phyloP scores from a whole-genome alignment of 805 yeast species.

The Zygoascus biomembranicola region DNA sequence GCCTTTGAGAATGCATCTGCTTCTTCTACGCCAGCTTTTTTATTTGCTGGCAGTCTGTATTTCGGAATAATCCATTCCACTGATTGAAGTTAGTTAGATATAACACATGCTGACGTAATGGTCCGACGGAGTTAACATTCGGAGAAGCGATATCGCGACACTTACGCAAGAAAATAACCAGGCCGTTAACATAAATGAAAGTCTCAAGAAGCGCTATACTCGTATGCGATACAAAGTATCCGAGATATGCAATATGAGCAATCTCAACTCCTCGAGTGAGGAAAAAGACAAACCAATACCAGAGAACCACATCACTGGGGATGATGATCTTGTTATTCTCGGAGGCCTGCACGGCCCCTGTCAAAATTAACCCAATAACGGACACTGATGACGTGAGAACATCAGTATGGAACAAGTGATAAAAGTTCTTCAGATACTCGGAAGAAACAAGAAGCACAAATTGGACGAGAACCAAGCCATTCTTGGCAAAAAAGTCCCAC shows the following conservation, averaged over 20 bases:
- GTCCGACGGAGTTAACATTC: neutral
- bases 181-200: conserved; percentile 1
- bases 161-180: conserved; percentile 2
- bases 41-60: neutral
- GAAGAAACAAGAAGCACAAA: neutral
- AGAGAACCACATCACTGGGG: neutral
- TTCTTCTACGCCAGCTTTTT: conserved; percentile 2
- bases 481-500: conserved; percentile 9
- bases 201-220: neutral
- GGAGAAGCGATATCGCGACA: neutral
- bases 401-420: neutral
- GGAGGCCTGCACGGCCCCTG: neutral
- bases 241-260: conserved; percentile 1
- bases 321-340: neutral
- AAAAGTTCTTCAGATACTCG: neutral
- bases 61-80: conserved; percentile 9
- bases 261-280: neutral
- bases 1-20: conserved; percentile 10
- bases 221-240: neutral
- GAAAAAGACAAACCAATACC: conserved; percentile 1
- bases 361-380: neutral
- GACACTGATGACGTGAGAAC: neutral
- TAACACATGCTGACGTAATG: neutral
- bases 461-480: neutral
- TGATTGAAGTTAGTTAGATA: neutral